These are phyloP conservation scores for Aspergillus unguis DNA, from an alignment of 2,329 filamentous ascomycete genomes.

Conservation along the genomic window DNA sequence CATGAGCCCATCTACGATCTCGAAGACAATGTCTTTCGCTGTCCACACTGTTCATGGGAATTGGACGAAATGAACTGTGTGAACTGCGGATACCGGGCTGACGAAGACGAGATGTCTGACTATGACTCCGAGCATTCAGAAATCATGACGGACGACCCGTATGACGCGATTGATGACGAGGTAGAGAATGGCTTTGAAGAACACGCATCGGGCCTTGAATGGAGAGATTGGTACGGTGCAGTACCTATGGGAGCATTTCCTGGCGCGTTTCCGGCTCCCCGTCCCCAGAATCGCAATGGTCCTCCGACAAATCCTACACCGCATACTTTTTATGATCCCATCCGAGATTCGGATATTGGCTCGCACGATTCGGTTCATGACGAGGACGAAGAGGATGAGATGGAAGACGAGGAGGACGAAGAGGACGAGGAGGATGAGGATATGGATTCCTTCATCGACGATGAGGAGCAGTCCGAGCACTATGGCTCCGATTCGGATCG, in stretches of 20 bases:
- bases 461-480: constrained; percentile 24
- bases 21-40: constrained; percentile 60
- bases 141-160: constrained; percentile 35
- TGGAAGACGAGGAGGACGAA: constrained; percentile 19
- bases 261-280: background rate
- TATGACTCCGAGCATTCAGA: constrained; percentile 43
- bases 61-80: constrained; percentile 55
- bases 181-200: constrained; percentile 32
- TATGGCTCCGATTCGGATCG: constrained; percentile 30
- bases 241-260: constrained; percentile 14
- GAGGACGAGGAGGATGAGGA: constrained; percentile 33
- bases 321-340: background rate
- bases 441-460: constrained; percentile 36
- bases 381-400: constrained; percentile 8
- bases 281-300: too few species aligned
- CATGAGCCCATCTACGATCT: constrained; percentile 51
- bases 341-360: background rate
- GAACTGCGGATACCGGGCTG: constrained; percentile 54
- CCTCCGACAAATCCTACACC: too few species aligned
- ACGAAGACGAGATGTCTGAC: constrained; percentile 40
- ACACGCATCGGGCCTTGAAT: constrained; percentile 23
- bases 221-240: constrained; percentile 14
- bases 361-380: background rate
- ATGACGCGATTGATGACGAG: constrained; percentile 15
- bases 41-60: constrained; percentile 62